Percentiles rank a stretch among this genome's conserved stretches.
Conservation (phyloP, 202 grass and related monocot genomes). For the Schoenoplectus triqueter region DNA sequence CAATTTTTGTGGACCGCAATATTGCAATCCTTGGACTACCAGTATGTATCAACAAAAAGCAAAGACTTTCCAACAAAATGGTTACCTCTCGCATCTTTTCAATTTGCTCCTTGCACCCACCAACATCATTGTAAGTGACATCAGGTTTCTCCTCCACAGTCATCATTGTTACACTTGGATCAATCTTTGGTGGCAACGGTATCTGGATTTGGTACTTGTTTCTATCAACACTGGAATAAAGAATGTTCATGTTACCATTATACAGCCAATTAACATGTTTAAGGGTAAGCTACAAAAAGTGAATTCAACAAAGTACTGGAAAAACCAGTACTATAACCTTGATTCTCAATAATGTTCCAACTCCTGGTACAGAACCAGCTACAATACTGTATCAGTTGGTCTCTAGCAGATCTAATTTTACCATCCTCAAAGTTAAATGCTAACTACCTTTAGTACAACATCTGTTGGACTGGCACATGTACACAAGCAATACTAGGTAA, state of each 20-base stretch:
- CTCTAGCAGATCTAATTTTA: conserved; percentile 13
- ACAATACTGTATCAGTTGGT: not conserved
- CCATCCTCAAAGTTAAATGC: not conserved
- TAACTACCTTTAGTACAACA: not conserved
- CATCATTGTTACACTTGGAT: conserved; percentile 97
- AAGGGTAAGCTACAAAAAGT: not conserved
- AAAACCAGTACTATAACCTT: not conserved
- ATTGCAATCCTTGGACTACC: not conserved
- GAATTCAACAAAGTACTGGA: not conserved
- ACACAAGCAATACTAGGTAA: not conserved
- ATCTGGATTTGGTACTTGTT: conserved; percentile 99
- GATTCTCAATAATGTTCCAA: not conserved
- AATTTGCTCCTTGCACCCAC: conserved; percentile 94
- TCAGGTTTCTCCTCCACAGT: conserved; percentile 95
- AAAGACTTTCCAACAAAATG: not conserved
- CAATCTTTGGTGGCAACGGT: conserved; percentile 89
- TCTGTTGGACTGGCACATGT: not conserved
- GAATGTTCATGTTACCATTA: not conserved
- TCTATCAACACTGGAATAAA: conserved; percentile 71
- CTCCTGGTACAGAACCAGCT: not conserved
- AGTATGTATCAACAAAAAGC: not conserved
- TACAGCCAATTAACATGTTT: not conserved
- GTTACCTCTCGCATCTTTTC: conserved; percentile 94
- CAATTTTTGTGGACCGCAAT: not conserved
- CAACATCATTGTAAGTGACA: conserved; percentile 95